phyloP scores from a whole-genome alignment of 331 rosid species.

The Erythrophleum ivorense region DNA sequence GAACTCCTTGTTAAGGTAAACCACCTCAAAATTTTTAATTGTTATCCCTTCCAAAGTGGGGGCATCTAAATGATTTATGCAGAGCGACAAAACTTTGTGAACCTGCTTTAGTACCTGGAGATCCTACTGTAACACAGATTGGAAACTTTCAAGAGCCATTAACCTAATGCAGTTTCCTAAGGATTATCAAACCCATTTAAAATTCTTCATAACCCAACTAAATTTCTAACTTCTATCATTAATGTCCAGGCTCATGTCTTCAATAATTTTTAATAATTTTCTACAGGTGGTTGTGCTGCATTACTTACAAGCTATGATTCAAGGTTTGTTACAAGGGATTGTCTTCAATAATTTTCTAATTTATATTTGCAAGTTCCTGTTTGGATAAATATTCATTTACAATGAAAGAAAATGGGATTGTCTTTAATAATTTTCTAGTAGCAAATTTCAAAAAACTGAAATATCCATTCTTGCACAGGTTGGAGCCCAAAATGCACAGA shows the following conservation, averaged over 20 bases:
- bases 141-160: constrained; percentile 81
- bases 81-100: constrained; percentile 90
- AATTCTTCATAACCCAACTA: constrained; percentile 24
- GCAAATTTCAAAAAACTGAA: constrained; percentile 15
- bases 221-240: constrained; percentile 6
- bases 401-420: background rate
- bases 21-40: no score
- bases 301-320: constrained; percentile 86
- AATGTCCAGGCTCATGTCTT: constrained; percentile 84
- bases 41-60: constrained; percentile 74
- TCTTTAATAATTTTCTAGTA: constrained; percentile 9
- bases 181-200: constrained; percentile 24
- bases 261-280: no score
- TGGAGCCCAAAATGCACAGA: constrained; percentile 78
- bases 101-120: constrained; percentile 86
- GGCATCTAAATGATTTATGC: constrained; percentile 92
- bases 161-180: constrained; percentile 21
- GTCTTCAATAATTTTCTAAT: background rate
- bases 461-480: constrained; percentile 54
- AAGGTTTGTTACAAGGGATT: constrained; percentile 52
- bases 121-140: constrained; percentile 66
- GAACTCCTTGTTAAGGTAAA: no score
- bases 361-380: constrained; percentile 8
- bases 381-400: constrained; percentile 13
- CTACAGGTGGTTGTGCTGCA: constrained; percentile 91